Percentiles rank a stretch among this genome's conserved stretches.
These are phyloP conservation scores for Polymyxa betae DNA, from an alignment of 208 protist species.

Conservation along the genomic window DNA sequence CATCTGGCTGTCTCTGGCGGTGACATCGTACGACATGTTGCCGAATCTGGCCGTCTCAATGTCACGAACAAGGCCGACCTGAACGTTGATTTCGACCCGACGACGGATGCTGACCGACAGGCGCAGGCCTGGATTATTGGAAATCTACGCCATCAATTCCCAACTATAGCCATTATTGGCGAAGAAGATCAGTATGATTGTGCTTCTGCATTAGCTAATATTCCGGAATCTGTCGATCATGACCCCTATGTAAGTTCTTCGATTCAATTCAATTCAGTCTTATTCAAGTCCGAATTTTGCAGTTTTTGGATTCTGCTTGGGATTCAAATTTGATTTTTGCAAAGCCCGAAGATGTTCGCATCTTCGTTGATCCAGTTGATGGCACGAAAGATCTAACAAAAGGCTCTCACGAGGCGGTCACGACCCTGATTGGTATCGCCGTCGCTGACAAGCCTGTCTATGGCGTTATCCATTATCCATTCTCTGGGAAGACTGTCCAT, in stretches of 20 bases:
- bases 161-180: slow-evolving; percentile 1
- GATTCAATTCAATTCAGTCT: too few relatives aligned
- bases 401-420: neutral
- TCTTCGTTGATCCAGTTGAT: slow-evolving; percentile 24
- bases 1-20: neutral
- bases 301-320: too few relatives aligned
- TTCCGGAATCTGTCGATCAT: too few relatives aligned
- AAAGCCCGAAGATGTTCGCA: too few relatives aligned
- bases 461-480: slow-evolving; percentile 25
- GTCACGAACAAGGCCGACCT: neutral
- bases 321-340: too few relatives aligned
- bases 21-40: neutral
- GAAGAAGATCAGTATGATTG: neutral
- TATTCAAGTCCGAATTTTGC: too few relatives aligned
- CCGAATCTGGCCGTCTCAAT: neutral
- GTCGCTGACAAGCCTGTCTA: neutral
- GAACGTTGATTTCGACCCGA: slow-evolving; percentile 3
- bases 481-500: neutral
- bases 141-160: neutral
- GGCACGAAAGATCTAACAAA: slow-evolving; percentile 36
- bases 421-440: slow-evolving; percentile 20
- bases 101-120: neutral
- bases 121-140: slow-evolving; percentile 3
- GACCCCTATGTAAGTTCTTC: too few relatives aligned
- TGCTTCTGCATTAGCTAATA: neutral